phyloP scores from a whole-genome alignment of 1,284 basidiomycete genomes.

The Fomes fomentarius region DNA sequence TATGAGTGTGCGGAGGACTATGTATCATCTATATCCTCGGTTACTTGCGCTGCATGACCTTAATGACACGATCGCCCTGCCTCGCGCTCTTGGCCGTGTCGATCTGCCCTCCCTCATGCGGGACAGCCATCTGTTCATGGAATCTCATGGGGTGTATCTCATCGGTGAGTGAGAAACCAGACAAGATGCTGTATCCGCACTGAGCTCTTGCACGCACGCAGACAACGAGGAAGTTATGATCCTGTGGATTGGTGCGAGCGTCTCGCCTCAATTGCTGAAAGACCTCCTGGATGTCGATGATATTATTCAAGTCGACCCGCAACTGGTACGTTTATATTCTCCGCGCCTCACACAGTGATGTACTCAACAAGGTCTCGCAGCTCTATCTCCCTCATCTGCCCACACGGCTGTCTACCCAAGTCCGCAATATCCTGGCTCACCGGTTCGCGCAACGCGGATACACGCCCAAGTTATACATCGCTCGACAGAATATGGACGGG shows the following conservation, averaged over 20 bases:
- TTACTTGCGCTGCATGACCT: conserved; percentile 91
- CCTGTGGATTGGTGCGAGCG: conserved; percentile 89
- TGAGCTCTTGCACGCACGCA: conserved; percentile 33
- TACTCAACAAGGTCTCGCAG: conserved; percentile 39
- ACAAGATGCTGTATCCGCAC: neutral
- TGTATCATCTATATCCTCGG: conserved; percentile 89
- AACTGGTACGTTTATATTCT: conserved; percentile 58
- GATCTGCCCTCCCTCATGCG: conserved; percentile 84
- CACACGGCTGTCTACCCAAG: conserved; percentile 82
- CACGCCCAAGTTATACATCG: conserved; percentile 73
- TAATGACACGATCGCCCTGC: conserved; percentile 72
- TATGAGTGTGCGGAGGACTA: conserved; percentile 69
- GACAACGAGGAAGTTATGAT: conserved; percentile 93
- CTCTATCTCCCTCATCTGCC: conserved; percentile 74
- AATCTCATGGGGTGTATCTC: conserved; percentile 88
- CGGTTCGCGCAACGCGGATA: conserved; percentile 68
- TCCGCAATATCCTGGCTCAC: conserved; percentile 81
- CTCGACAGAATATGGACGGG: conserved; percentile 93
- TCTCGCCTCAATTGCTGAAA: conserved; percentile 80
- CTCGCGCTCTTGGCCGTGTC: conserved; percentile 63
- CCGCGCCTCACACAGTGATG: no score
- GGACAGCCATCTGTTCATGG: conserved; percentile 87
- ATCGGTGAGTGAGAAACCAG: conserved; percentile 64
- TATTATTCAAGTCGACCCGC: conserved; percentile 71
- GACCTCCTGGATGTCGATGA: conserved; percentile 91